Evolutionary conservation across 2,329 filamentous ascomycete genomes (phyloP).

Genomic region (Fusarium paranaense): DNA sequence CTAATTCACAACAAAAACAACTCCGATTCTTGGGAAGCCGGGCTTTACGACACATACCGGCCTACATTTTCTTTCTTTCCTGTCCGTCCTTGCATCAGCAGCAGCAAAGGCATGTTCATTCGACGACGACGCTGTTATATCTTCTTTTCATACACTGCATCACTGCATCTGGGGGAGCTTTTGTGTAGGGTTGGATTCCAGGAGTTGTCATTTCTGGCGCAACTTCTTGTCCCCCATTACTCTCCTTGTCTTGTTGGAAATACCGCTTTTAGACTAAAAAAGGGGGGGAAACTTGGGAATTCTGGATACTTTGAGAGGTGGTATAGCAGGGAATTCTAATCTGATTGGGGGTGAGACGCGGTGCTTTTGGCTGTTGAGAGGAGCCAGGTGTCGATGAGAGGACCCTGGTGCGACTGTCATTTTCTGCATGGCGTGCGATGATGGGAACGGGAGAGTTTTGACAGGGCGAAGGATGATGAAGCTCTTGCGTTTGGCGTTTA

Average conservation of each 20-base stretch:
- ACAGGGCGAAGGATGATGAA: constrained; percentile 1
- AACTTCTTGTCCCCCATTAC: constrained; percentile 13
- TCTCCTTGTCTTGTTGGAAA: constrained; percentile 24
- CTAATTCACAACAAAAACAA: constrained; percentile 34
- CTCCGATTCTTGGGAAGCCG: constrained; percentile 7
- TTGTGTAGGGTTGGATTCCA: constrained; percentile 17
- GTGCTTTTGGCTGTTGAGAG: not conserved
- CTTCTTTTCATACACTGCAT: constrained; percentile 33
- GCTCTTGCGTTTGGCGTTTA: constrained; percentile 22
- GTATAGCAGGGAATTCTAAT: constrained; percentile 12
- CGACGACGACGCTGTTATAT: constrained; percentile 8
- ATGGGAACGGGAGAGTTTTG: constrained; percentile 2
- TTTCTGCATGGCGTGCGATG: constrained; percentile 6
- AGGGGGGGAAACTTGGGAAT: not conserved
- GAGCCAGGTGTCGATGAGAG: not conserved
- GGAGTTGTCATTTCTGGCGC: constrained; percentile 29
- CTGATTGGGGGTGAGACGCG: not conserved
- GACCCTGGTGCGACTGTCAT: not conserved
- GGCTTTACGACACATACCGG: constrained; percentile 4
- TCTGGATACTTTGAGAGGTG: not conserved
- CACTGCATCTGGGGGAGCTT: constrained; percentile 21
- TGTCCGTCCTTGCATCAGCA: not conserved
- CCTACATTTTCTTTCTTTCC: not conserved
- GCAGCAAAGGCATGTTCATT: constrained; percentile 7
- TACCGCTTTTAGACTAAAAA: constrained; percentile 22